Evolutionary conservation across 2,329 filamentous ascomycete genomes (phyloP), one percentile per base, ranked within the genome.

Genomic region (Metarhizium robertsii): DNA sequence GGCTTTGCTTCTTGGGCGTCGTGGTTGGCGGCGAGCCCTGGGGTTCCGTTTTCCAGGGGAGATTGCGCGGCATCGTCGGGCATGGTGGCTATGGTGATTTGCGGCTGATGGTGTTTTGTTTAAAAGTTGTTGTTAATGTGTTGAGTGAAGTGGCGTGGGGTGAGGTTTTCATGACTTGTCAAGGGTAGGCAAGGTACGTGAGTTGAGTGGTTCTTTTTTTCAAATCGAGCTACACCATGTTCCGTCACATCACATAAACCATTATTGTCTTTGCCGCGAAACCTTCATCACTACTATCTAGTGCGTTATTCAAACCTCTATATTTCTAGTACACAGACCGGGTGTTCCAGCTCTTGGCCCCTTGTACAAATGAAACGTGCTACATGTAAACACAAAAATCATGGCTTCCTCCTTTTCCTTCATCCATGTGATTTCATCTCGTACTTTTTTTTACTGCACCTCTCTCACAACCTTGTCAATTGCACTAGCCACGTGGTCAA

Each of bases 401-500:
- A 50, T 38, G 6, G 30, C 42, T 54, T 47, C 18, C 18, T 5
- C 47, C 20, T 5, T 38, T 30, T 18, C 11, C n/a, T 16, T 30
- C 16, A 29, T 6, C 38, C 16, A 18, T 46, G 49, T 48, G 16
- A 8, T 34, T 14, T 11, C 42, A 38, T 40, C 36, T 30, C n/a
- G 11, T 20, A 7, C n/a, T 25, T 18, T 38, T 38, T 3, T 40
- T 60, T 62, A 67, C 59, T 62, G 59, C 7, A 59, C 58, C 38
- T 67, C 66, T 36, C 63, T 64, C 29, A 97, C 90, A 36, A 92
- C 88, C 71, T 87, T 87, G 69, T 96, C 87, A 13, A 97, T 83
- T 1, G 92, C 90, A 71, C 88, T 85, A 50, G 92, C 94, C 66
- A 97, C 88, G 74, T 96, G 96, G 55, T 96, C 90, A 57, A 97